phyloP scores from a whole-genome alignment of 2,329 filamentous ascomycete genomes.

The Colletotrichum eremochloae region DNA sequence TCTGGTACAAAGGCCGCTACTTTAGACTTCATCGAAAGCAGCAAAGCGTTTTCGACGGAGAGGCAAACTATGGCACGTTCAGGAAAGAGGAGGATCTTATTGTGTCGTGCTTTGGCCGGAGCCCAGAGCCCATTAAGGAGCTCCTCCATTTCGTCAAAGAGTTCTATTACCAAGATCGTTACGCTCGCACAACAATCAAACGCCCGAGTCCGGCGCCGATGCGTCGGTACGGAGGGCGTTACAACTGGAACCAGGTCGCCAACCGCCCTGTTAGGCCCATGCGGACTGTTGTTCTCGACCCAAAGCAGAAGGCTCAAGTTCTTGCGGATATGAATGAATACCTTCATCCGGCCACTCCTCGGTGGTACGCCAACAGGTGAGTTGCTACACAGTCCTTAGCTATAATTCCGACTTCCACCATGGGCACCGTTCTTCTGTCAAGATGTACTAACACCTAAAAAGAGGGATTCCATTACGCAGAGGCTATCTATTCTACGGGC shows the following conservation, averaged over 20 bases:
- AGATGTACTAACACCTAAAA: too few relatives aligned
- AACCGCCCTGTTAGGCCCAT: slow-evolving; percentile 78
- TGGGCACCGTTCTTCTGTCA: too few relatives aligned
- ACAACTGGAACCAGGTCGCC: slow-evolving; percentile 69
- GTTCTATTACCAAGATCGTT: slow-evolving; percentile 62
- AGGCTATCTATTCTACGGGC: slow-evolving; percentile 83
- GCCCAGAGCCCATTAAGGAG: slow-evolving; percentile 65
- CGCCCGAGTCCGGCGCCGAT: slow-evolving; percentile 50
- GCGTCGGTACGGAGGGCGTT: slow-evolving; percentile 50
- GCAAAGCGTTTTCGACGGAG: slow-evolving; percentile 57
- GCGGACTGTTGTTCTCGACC: slow-evolving; percentile 80
- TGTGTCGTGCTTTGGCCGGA: slow-evolving; percentile 68
- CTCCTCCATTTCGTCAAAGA: slow-evolving; percentile 67
- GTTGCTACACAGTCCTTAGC: too few relatives aligned
- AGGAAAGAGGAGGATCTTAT: slow-evolving; percentile 66
- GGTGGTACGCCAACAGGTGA: slow-evolving; percentile 78
- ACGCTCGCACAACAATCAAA: slow-evolving; percentile 70
- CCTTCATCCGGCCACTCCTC: slow-evolving; percentile 75
- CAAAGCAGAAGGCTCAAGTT: slow-evolving; percentile 73
- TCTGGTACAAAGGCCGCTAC: slow-evolving; percentile 67
- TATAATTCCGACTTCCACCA: too few relatives aligned
- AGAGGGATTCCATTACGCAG: slow-evolving; percentile 79
- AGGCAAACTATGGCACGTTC: slow-evolving; percentile 53
- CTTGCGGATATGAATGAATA: slow-evolving; percentile 83
- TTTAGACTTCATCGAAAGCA: slow-evolving; percentile 63